A percentile compares a stretch with the other conserved stretches of the same genome.
These are phyloP conservation scores for Flaveria trinervia DNA, from an alignment of 129 eudicot genomes.

Conservation along the genomic window DNA sequence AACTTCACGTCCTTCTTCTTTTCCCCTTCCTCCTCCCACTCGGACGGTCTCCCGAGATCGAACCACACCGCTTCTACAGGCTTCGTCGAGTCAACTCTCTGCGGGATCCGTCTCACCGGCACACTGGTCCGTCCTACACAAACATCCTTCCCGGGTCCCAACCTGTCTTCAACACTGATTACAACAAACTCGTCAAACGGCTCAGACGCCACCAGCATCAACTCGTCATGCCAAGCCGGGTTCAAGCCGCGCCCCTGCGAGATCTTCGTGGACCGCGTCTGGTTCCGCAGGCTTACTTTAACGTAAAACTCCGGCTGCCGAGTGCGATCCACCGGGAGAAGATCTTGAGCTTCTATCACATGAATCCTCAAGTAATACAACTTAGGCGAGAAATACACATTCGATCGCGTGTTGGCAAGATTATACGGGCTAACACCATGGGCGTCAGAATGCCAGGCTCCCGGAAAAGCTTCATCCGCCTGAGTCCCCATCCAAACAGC, in stretches of 20 bases:
- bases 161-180: constrained; percentile 67
- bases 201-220: constrained; percentile 79
- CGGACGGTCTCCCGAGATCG: constrained; percentile 57
- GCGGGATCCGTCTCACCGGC: constrained; percentile 57
- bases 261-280: constrained; percentile 58
- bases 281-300: constrained; percentile 57
- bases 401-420: constrained; percentile 66
- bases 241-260: constrained; percentile 44
- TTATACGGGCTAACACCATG: constrained; percentile 63
- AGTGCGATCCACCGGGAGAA: constrained; percentile 59
- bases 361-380: constrained; percentile 72
- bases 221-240: constrained; percentile 87
- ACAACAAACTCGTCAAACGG: constrained; percentile 73
- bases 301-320: constrained; percentile 51
- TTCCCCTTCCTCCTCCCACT: constrained; percentile 57
- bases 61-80: constrained; percentile 55
- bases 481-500: constrained; percentile 98
- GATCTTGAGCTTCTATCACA: constrained; percentile 85
- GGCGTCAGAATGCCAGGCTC: constrained; percentile 96
- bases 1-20: constrained; percentile 68
- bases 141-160: constrained; percentile 67
- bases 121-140: constrained; percentile 56
- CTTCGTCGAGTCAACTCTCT: constrained; percentile 49
- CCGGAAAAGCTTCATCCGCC: constrained; percentile 92
- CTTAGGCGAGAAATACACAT: constrained; percentile 85